A percentile compares a stretch with the other conserved stretches of the same genome.
Conservation (phyloP, 2,329 filamentous ascomycete species). For the Ceratocystiopsis sp. region DNA sequence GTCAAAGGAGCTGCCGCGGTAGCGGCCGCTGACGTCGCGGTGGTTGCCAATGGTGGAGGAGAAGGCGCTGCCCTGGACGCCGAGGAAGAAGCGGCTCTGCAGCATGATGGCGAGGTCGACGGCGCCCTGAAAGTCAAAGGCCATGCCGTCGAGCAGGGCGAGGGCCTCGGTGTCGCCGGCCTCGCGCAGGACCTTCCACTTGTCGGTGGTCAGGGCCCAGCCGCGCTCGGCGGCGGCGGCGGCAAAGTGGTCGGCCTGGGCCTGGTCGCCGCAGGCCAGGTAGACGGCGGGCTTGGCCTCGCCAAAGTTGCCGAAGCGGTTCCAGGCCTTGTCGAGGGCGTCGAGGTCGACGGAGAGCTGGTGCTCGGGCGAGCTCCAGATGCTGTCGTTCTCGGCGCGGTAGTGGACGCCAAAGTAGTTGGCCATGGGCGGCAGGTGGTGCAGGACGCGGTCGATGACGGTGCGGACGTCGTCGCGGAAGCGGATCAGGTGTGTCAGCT, state of each 20-base stretch:
- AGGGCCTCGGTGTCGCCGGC: slow-evolving; percentile 9
- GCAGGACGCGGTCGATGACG: slow-evolving; percentile 12
- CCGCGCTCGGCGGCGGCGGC: slow-evolving; percentile 14
- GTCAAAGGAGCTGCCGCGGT: slow-evolving; percentile 17
- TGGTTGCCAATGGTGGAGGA: slow-evolving; percentile 16
- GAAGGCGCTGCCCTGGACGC: slow-evolving; percentile 18
- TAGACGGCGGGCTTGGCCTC: slow-evolving; percentile 15
- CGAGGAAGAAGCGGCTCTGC: slow-evolving; percentile 17
- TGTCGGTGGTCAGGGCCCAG: slow-evolving; percentile 18
- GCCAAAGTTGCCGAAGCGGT: slow-evolving; percentile 9
- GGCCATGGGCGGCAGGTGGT: slow-evolving; percentile 8
- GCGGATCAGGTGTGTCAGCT: slow-evolving; percentile 16
- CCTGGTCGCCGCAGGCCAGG: slow-evolving; percentile 19
- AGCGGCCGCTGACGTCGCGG: slow-evolving; percentile 17
- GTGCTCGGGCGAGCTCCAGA: slow-evolving; percentile 19
- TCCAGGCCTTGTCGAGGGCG: slow-evolving; percentile 17
- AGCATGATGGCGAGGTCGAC: slow-evolving; percentile 19
- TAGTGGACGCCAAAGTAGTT: slow-evolving; percentile 20
- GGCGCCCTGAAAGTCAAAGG: slow-evolving; percentile 20
- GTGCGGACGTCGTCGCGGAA: slow-evolving; percentile 14
- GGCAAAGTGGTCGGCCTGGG: slow-evolving; percentile 16
- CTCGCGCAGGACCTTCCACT: slow-evolving; percentile 14
- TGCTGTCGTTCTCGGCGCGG: slow-evolving; percentile 19
- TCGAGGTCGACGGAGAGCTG: slow-evolving; percentile 19
- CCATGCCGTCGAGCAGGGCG: slow-evolving; percentile 12